phyloP scores from a whole-genome alignment of 1,139 yeast species.

The Sugiyamaella paludigena region DNA sequence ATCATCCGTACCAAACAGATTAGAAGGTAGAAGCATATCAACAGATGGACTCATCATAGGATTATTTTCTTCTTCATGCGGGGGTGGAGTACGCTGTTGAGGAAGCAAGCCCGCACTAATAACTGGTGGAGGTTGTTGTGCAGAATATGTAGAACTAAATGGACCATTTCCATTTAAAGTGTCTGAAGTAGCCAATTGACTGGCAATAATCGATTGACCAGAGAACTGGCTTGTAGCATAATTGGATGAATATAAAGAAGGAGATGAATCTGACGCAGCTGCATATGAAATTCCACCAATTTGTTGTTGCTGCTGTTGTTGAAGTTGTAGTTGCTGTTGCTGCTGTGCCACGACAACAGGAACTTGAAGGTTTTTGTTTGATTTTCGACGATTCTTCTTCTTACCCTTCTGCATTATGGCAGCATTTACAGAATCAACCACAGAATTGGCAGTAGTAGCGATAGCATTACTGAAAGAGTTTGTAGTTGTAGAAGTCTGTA shows the following conservation, averaged over 20 bases:
- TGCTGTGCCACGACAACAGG: conserved; percentile 1
- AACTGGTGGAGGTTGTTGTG: too few species aligned
- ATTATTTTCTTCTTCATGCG: conserved; percentile 15
- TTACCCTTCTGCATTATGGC: conserved; percentile 17
- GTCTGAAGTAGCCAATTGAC: too few species aligned
- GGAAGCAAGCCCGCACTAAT: not conserved
- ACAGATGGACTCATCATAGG: conserved; percentile 32
- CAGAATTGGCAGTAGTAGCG: conserved; percentile 12
- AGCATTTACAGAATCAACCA: conserved; percentile 20
- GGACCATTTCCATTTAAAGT: too few species aligned
- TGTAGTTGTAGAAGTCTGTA: not conserved
- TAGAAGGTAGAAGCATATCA: conserved; percentile 35
- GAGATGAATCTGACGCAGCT: too few species aligned
- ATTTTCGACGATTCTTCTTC: conserved; percentile 12
- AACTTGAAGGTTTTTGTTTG: conserved; percentile 11
- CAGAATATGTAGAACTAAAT: too few species aligned
- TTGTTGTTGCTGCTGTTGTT: not conserved
- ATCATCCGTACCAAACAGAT: conserved; percentile 34
- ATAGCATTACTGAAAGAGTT: not conserved
- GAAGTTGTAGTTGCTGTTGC: not conserved
- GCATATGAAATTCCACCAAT: too few species aligned
- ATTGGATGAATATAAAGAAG: too few species aligned
- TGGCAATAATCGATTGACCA: too few species aligned
- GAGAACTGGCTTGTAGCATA: too few species aligned
- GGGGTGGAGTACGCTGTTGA: conserved; percentile 1